Percentiles rank a stretch among this genome's conserved stretches.
phyloP scores from a whole-genome alignment of 768 basidiomycete genomes.

The Fistulinella prunicolor region DNA sequence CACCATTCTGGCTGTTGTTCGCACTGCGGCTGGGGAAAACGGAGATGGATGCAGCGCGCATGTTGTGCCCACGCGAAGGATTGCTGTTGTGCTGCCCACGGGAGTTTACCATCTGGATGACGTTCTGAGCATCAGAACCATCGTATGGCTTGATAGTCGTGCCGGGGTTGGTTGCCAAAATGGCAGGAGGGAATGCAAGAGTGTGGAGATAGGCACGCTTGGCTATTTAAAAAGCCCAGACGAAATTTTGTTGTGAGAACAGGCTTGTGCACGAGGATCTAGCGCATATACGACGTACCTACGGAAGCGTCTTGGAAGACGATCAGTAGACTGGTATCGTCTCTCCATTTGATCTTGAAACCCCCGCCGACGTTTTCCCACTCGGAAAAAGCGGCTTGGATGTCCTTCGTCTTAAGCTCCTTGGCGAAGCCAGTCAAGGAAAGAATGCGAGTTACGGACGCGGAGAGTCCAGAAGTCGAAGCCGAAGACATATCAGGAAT shows the following conservation, averaged over 20 bases:
- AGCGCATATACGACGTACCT: slow-evolving; percentile 59
- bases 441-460: slow-evolving; percentile 94
- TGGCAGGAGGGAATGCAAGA: slow-evolving; percentile 75
- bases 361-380: slow-evolving; percentile 87
- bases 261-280: neutral
- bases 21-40: slow-evolving; percentile 54
- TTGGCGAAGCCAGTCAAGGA: slow-evolving; percentile 89
- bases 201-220: slow-evolving; percentile 70
- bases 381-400: slow-evolving; percentile 85
- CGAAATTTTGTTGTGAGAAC: too few relatives aligned
- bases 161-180: slow-evolving; percentile 51
- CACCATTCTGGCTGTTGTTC: slow-evolving; percentile 37
- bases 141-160: slow-evolving; percentile 88
- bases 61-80: slow-evolving; percentile 68
- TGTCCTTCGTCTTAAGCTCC: slow-evolving; percentile 96
- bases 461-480: slow-evolving; percentile 79
- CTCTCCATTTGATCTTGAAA: slow-evolving; percentile 98
- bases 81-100: slow-evolving; percentile 60
- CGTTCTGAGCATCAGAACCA: slow-evolving; percentile 84
- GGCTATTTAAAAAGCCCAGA: slow-evolving; percentile 19
- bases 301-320: slow-evolving; percentile 89
- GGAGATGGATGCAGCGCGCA: slow-evolving; percentile 65
- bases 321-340: slow-evolving; percentile 92
- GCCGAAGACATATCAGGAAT: slow-evolving; percentile 65
- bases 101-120: slow-evolving; percentile 81